These are phyloP conservation scores for Kwoniella mangroviensis DNA, from an alignment of 768 basidiomycete genomes.

Conservation along the genomic window DNA sequence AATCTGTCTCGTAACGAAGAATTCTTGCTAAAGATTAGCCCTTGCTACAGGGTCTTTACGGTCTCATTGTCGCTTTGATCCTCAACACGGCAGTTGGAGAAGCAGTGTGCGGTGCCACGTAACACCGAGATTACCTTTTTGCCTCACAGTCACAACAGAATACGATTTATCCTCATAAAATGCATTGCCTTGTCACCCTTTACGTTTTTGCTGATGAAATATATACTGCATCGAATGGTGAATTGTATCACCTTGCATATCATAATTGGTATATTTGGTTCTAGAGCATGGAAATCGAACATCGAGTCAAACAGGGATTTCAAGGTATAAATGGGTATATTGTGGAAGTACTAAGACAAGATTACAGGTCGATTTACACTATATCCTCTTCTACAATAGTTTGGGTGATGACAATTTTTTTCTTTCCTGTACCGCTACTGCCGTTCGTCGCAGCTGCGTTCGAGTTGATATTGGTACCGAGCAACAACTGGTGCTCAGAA, in stretches of 20 bases:
- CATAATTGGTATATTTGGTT: neutral
- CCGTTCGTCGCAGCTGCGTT: slow-evolving; percentile 4
- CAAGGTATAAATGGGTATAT: neutral
- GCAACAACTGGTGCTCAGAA: neutral
- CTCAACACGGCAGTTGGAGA: slow-evolving; percentile 79
- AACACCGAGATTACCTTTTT: neutral
- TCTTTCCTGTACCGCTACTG: slow-evolving; percentile 11
- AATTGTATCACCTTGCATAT: neutral
- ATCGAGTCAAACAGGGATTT: neutral
- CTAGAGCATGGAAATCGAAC: neutral
- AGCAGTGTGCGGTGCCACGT: slow-evolving; percentile 47
- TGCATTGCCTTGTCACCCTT: slow-evolving; percentile 10
- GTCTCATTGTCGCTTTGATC: slow-evolving; percentile 77
- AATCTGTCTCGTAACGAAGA: too few relatives aligned
- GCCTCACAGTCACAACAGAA: too few relatives aligned
- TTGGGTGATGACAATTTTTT: slow-evolving; percentile 17
- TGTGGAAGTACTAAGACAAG: neutral
- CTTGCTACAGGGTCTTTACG: slow-evolving; percentile 48
- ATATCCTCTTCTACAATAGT: slow-evolving; percentile 15
- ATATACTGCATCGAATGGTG: neutral
- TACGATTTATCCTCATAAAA: slow-evolving; percentile 2
- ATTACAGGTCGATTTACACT: neutral
- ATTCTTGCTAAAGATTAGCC: neutral
- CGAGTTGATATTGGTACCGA: slow-evolving; percentile 5
- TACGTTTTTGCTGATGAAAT: neutral